A percentile compares a stretch with the other conserved stretches of the same genome.
Conservation (phyloP, 2,329 filamentous ascomycete species). For the Pseudogymnoascus sp. region DNA sequence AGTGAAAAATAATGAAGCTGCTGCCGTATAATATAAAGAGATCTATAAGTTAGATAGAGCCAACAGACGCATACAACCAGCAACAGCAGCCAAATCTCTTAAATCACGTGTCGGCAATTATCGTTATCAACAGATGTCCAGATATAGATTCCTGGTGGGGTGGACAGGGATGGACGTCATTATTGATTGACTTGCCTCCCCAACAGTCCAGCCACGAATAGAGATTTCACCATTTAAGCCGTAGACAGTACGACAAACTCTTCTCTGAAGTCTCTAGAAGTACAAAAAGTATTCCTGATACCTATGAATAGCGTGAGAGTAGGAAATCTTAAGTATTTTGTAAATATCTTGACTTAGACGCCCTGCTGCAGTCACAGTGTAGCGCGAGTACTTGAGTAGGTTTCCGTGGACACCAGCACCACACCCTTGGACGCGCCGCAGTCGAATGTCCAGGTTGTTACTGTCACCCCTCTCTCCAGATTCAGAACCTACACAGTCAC, state of each 20-base stretch:
- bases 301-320: not conserved
- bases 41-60: not conserved
- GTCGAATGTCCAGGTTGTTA: constrained; percentile 16
- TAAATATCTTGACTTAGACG: constrained; percentile 8
- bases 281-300: not conserved
- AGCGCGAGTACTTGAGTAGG: constrained; percentile 6
- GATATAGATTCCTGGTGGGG: constrained; percentile 11
- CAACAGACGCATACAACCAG: not conserved
- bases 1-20: not conserved
- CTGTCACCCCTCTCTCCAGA: constrained; percentile 18
- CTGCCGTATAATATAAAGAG: not conserved
- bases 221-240: constrained; percentile 11
- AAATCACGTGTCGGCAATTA: not conserved
- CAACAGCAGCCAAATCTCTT: not conserved
- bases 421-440: constrained; percentile 13
- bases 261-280: not conserved
- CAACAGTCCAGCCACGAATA: constrained; percentile 8
- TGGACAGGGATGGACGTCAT: constrained; percentile 11
- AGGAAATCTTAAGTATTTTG: not conserved
- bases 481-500: not conserved
- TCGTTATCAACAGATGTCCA: constrained; percentile 4
- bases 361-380: not conserved
- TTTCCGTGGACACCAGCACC: constrained; percentile 8
- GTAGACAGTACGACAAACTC: not conserved
- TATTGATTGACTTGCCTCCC: constrained; percentile 9